Percentiles rank a stretch among this genome's conserved stretches.
Evolutionary conservation across 805 yeast species (phyloP).

Genomic region (Cephaloascus albidus): DNA sequence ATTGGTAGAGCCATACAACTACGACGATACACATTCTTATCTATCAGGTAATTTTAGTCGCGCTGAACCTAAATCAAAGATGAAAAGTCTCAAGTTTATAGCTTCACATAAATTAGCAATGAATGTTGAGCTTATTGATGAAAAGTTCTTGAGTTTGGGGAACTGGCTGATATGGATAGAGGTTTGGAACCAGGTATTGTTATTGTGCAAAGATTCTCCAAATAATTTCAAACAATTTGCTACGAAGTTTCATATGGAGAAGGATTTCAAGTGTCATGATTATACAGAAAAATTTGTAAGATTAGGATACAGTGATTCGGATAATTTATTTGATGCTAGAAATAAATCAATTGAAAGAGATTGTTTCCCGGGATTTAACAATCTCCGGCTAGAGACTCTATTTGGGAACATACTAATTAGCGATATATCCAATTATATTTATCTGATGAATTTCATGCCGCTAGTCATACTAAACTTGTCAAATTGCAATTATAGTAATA

Average conservation of each 20-base stretch:
- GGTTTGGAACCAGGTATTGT: constrained; percentile 22
- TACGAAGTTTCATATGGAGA: constrained; percentile 7
- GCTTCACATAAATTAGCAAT: constrained; percentile 16
- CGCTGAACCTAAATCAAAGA: not conserved
- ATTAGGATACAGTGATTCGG: constrained; percentile 10
- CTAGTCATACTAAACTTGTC: not conserved
- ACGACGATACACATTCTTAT: constrained; percentile 4
- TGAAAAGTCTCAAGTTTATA: not conserved
- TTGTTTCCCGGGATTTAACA: not conserved
- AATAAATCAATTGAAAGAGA: constrained; percentile 1
- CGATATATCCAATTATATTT: not conserved
- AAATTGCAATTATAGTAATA: not conserved
- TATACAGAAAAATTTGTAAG: not conserved
- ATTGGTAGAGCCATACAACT: not conserved
- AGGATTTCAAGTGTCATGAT: constrained; percentile 17
- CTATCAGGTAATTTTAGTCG: not conserved
- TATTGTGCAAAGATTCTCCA: constrained; percentile 18
- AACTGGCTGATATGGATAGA: constrained; percentile 18
- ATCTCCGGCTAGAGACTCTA: not conserved
- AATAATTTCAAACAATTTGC: constrained; percentile 19
- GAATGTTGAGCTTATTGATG: constrained; percentile 13
- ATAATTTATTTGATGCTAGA: constrained; percentile 17
- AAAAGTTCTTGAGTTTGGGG: constrained; percentile 11
- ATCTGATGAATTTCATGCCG: not conserved
- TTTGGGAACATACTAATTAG: not conserved